Percentiles rank a stretch among this genome's conserved stretches.
Conservation (phyloP, 305 asterid species). For the Rubia balearica region DNA sequence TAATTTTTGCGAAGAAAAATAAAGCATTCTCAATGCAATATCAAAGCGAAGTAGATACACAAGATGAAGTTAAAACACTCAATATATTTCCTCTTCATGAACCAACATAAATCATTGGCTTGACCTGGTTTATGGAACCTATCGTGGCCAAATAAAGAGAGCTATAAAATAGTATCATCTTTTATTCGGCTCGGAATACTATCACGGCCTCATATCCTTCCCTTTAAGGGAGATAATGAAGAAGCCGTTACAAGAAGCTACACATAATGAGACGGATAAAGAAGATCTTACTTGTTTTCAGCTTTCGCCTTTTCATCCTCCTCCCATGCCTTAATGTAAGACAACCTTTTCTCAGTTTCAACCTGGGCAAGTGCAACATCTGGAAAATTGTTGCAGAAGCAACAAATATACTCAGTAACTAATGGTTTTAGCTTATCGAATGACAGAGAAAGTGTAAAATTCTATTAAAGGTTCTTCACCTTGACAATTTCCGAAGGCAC, state of each 20-base stretch:
- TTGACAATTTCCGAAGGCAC: not conserved
- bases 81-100: not conserved
- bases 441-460: not conserved
- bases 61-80: not conserved
- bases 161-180: not conserved
- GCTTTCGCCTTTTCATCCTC: conserved; percentile 76
- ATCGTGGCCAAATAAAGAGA: not conserved
- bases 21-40: not conserved
- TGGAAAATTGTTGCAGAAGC: conserved; percentile 19
- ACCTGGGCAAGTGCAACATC: conserved; percentile 81
- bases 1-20: not conserved
- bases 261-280: not conserved
- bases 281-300: conserved; percentile 67
- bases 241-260: not conserved
- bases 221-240: not conserved
- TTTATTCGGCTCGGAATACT: not conserved
- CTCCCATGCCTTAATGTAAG: conserved; percentile 87
- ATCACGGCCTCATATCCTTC: not conserved
- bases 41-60: not conserved
- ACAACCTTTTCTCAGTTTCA: conserved; percentile 52
- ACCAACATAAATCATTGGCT: not conserved
- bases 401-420: conserved; percentile 1
- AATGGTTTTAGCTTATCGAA: not conserved
- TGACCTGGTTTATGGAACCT: not conserved
- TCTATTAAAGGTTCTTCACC: not conserved